Conservation (phyloP, 2,329 filamentous ascomycete species). For the Colletotrichum phormii region DNA sequence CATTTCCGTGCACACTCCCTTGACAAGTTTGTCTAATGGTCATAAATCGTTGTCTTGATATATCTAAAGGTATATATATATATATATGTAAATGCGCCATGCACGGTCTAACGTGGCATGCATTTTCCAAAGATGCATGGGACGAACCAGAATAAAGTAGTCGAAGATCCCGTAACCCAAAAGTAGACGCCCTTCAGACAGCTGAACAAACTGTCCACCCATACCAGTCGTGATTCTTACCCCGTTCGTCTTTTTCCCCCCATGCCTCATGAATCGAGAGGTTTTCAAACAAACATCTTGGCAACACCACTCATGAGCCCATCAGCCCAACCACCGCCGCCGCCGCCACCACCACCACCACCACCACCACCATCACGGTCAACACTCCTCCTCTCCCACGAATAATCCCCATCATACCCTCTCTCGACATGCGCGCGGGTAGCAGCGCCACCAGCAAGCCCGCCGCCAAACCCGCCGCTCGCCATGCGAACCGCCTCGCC, state of each 20-base stretch:
- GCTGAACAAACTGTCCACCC: not conserved
- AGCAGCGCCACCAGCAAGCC: constrained; percentile 38
- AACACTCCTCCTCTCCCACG: constrained; percentile 52
- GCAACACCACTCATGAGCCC: constrained; percentile 51
- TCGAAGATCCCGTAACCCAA: not conserved
- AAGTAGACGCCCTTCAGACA: not conserved
- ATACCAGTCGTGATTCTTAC: not conserved
- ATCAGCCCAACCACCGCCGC: constrained; percentile 43
- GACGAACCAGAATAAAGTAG: constrained; percentile 12
- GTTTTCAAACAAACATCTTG: constrained; percentile 56
- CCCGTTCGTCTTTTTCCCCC: not conserved
- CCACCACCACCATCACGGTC: constrained; percentile 48
- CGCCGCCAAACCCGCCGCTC: constrained; percentile 44
- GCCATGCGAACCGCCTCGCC: constrained; percentile 68
- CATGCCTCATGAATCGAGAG: not conserved
- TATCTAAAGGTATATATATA: constrained; percentile 13
- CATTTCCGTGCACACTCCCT: not conserved
- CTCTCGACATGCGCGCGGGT: constrained; percentile 48
- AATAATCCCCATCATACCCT: constrained; percentile 45
- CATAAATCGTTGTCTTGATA: constrained; percentile 23
- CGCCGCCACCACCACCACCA: too few species aligned
- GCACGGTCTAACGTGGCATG: not conserved
- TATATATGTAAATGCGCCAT: constrained; percentile 11
- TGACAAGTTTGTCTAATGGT: not conserved
- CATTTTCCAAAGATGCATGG: not conserved